Conservation (phyloP, 2,329 filamentous ascomycete genomes). For the Scedosporium apiospermum region DNA sequence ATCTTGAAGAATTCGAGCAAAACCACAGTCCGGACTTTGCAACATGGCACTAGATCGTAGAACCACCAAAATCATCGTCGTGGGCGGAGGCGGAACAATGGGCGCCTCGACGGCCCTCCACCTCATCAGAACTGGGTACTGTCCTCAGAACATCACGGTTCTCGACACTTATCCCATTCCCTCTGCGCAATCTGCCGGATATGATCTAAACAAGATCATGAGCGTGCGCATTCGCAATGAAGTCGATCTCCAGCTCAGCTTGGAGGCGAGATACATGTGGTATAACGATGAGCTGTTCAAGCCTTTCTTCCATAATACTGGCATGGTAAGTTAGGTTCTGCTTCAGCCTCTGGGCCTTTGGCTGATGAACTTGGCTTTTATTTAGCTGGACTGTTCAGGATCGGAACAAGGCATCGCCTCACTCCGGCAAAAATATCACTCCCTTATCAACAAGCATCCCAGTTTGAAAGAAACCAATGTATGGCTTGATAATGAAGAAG, state of each 20-base stretch:
- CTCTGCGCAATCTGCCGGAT: constrained; percentile 33
- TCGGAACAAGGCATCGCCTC: constrained; percentile 19
- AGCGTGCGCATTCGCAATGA: constrained; percentile 23
- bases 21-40: not conserved
- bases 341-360: not conserved
- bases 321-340: constrained; percentile 20
- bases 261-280: constrained; percentile 28
- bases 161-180: constrained; percentile 36
- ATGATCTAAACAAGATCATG: constrained; percentile 39
- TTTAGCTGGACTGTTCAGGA: constrained; percentile 21
- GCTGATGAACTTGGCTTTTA: not conserved
- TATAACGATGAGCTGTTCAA: constrained; percentile 31
- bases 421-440: constrained; percentile 22
- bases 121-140: constrained; percentile 31
- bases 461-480: constrained; percentile 26
- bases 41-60: constrained; percentile 15
- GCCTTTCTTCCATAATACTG: constrained; percentile 33
- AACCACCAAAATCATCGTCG: constrained; percentile 24
- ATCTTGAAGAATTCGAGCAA: too few species aligned
- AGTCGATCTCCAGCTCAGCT: constrained; percentile 20
- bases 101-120: constrained; percentile 37
- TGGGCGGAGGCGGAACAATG: constrained; percentile 38
- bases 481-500: constrained; percentile 33
- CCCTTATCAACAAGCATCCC: constrained; percentile 14
- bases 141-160: constrained; percentile 31